These are phyloP conservation scores for Colletotrichum somersetense DNA, from an alignment of 2,329 filamentous ascomycete species.

Conservation along the genomic window DNA sequence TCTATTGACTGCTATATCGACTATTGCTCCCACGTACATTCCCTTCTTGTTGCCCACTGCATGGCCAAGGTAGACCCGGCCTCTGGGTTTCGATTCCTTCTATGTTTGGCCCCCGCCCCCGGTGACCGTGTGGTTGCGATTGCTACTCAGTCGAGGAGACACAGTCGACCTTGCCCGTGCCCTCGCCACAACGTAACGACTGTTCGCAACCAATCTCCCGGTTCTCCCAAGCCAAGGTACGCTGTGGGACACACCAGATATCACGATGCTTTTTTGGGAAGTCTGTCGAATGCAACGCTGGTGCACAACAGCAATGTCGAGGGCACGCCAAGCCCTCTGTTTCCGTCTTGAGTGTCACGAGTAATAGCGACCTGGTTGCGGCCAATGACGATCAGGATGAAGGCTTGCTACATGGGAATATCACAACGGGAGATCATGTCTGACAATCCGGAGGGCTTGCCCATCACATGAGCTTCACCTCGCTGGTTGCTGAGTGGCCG, in stretches of 20 bases:
- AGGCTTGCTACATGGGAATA: slow-evolving; percentile 1
- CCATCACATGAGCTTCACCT: background rate
- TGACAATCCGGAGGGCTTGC: background rate
- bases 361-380: background rate
- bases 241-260: slow-evolving; percentile 17
- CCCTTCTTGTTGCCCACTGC: background rate
- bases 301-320: background rate
- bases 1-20: background rate
- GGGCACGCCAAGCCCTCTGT: background rate
- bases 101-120: background rate
- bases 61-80: background rate
- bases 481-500: background rate
- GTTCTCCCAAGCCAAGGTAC: slow-evolving; percentile 14
- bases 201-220: slow-evolving; percentile 30
- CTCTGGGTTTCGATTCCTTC: background rate
- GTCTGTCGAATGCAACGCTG: slow-evolving; percentile 30
- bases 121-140: slow-evolving; percentile 10
- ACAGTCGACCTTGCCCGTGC: background rate
- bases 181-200: slow-evolving; percentile 9
- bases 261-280: slow-evolving; percentile 5
- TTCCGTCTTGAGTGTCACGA: background rate
- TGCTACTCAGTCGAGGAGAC: background rate
- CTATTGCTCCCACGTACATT: background rate
- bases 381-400: background rate
- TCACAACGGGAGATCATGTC: background rate